Base-by-base conservation (phyloP, 345 rosid genomes). In the Mercurialis annua region DNA sequence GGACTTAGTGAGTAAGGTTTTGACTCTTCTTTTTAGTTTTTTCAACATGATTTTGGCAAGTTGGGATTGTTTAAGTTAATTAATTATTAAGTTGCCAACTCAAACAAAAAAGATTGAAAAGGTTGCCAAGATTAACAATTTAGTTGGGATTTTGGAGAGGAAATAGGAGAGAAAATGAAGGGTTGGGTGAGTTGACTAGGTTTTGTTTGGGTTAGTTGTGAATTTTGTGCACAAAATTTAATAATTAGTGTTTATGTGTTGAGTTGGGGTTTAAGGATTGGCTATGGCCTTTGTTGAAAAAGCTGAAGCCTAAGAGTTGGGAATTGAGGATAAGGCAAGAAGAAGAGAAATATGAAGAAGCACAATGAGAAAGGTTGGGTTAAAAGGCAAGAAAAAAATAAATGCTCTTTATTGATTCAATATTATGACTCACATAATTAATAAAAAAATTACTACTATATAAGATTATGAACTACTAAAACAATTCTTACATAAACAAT, bases 61-160 rank as follows among this genome's bases (percentile, higher is more conserved):
- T 27, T 51, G 50, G 21, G 20, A 20, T 9, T 54, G 36, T 7
- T 17, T 2, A 14, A 18, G 29, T 47, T 26, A 33, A 7, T 31
- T 17, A n/a, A 58, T 58, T 42, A 44, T 17, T n/a, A n/a, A n/a
- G 27, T 33, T 59, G 24, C 12, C 27, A 34, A 10, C 40, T 3
- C 52, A 48, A 48, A 23, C 7, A 17, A 2, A 23, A n/a, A 48
- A 17, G n/a, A n/a, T 17, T 8, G 7, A 0, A 48, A 36, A 9
- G 9, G 40, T 36, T 36, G 52, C 1, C 9, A 48, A 5, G 21
- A 18, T 48, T 48, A 20, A 30, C 11, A 6, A 55, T 56, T 55
- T 21, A n/a, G 61, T 36, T 66, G 50, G 38, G 69, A 65, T 65
- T 53, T 52, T 66, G 4, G n/a, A 43, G 51, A 29, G 51, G 62